These are phyloP conservation scores for Escovopsis sp. DNA, from an alignment of 2,329 filamentous ascomycete genomes.

Conservation along the genomic window DNA sequence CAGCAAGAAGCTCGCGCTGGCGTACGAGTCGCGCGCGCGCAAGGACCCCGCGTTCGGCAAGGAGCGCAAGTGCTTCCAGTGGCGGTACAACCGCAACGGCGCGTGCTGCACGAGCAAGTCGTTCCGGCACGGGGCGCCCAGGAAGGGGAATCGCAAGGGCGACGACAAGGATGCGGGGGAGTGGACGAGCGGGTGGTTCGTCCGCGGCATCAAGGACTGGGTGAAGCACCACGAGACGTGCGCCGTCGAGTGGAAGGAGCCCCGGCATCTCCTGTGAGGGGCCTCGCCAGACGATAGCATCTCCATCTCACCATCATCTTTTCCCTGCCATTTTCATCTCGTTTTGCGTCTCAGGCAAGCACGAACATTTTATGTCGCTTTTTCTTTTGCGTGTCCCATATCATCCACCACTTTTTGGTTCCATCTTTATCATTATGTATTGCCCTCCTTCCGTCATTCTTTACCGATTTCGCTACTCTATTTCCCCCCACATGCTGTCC, in stretches of 20 bases:
- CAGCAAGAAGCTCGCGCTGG: constrained; percentile 12
- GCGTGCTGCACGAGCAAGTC: constrained; percentile 27
- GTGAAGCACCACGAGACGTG: constrained; percentile 29
- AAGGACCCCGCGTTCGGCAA: constrained; percentile 13
- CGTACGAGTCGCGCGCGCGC: constrained; percentile 11
- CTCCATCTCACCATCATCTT: neutral
- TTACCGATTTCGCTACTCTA: no score
- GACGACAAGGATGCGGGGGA: constrained; percentile 16
- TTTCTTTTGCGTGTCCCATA: no score
- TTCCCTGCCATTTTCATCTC: constrained; percentile 3
- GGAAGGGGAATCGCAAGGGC: constrained; percentile 7
- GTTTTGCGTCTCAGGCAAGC: neutral
- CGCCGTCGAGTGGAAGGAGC: constrained; percentile 23
- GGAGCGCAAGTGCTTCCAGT: constrained; percentile 29
- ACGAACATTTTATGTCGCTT: no score
- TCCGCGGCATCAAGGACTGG: constrained; percentile 32
- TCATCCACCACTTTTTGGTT: no score
- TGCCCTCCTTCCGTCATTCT: no score
- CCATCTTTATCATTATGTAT: no score
- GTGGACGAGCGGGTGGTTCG: constrained; percentile 30
- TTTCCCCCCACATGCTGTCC: no score
- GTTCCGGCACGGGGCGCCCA: constrained; percentile 28
- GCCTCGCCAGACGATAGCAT: no score
- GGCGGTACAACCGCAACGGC: constrained; percentile 25
- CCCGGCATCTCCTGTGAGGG: constrained; percentile 9